phyloP scores from a whole-genome alignment of 2,329 filamentous ascomycete species.

The Phoma sp. region DNA sequence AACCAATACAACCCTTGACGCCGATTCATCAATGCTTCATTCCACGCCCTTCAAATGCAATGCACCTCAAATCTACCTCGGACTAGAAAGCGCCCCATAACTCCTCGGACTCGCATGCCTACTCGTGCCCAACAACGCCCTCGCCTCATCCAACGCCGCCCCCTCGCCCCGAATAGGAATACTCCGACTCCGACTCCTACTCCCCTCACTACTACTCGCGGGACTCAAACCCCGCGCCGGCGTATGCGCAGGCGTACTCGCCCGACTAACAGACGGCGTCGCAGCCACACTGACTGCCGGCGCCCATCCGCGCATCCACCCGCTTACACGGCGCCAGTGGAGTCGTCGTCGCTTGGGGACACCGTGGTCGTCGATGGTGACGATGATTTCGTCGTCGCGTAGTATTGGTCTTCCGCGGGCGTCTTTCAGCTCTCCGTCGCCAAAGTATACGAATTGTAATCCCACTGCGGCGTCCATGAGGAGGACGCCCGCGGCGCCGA shows the following conservation, averaged over 20 bases:
- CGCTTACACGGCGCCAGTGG: conserved; percentile 65
- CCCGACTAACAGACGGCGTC: conserved; percentile 41
- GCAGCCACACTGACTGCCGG: conserved; percentile 57
- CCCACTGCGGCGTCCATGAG: conserved; percentile 68
- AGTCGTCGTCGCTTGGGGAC: conserved; percentile 46
- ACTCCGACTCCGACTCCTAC: conserved; percentile 22
- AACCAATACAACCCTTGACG: too few relatives aligned
- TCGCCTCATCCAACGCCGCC: conserved; percentile 45
- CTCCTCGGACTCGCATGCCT: conserved; percentile 46
- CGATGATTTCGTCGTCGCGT: conserved; percentile 56
- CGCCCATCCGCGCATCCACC: conserved; percentile 73
- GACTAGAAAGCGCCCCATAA: conserved; percentile 29
- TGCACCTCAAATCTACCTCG: not conserved
- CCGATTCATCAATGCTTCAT: not conserved
- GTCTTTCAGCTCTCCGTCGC: conserved; percentile 46
- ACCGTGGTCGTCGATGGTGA: conserved; percentile 49
- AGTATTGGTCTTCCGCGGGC: conserved; percentile 24
- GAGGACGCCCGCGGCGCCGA: conserved; percentile 71
- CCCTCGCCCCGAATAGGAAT: conserved; percentile 33
- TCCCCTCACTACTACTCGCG: conserved; percentile 2
- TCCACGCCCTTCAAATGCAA: not conserved
- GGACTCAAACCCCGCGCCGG: conserved; percentile 17
- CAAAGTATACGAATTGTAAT: conserved; percentile 68
- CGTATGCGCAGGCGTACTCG: conserved; percentile 36
- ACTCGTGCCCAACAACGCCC: conserved; percentile 43